Evolutionary conservation across 805 yeast genomes (phyloP), one percentile per base, ranked within the genome.

Genomic region (Pichia phayaonensis): DNA sequence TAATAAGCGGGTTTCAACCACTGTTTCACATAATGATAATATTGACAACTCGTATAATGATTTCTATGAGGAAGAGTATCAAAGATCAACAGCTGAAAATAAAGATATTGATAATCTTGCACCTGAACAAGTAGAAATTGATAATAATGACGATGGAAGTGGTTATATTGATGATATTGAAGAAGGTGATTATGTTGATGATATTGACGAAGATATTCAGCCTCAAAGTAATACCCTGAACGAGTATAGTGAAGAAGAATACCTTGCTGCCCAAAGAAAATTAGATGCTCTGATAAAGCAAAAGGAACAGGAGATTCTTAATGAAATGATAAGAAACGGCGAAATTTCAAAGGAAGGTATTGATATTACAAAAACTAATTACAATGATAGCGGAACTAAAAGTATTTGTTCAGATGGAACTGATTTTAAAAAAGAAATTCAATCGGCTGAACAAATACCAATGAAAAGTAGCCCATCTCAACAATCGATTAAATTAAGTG

Each of bases 291-390:
- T 63, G 31, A 64, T 64, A 22, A 56, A 42, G 44, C 24, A 40
- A 36, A 61, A 60, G 23, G 64, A 65, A 50, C 56, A 56, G n/a
- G 69, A 64, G 40, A 57, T 64, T 12, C 41, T 65, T 40, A 59
- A 56, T 18, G 56, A 59, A 13, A 51, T 62, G 38, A 52, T 55
- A 22, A 47, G 41, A 24, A 59, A 58, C 39, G 58, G 59, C 47
- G 56, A 59, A 49, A 18, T 52, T 11, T 43, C 10, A 34, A 57
- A 56, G 38, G 55, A 59, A 45, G 55, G 57, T 51, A 22, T 51
- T 15, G 49, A n/a, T 1, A 23, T 21, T 40, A 15, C 24, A 13
- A 24, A n/a, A 10, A 38, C 13, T n/a, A 45, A 21, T 23, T 44
- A 16, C n/a, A 29, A n/a, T 22, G 48, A 40, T 26, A 40, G 40